Base-by-base conservation (phyloP, 202 grass and related monocot species). In the Cymbopogon flexuosus region DNA sequence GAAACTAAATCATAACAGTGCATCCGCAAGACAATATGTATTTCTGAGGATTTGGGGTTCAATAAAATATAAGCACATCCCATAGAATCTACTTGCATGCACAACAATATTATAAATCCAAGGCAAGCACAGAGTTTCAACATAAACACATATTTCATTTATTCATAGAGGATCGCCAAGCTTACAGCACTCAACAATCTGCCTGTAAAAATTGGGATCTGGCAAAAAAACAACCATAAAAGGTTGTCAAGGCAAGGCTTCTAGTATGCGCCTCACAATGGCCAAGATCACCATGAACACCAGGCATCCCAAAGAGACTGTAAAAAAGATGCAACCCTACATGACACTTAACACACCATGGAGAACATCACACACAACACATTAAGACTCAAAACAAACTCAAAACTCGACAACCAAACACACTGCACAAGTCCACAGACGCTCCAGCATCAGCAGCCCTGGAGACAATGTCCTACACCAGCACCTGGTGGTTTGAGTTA, bases 251-350 rank as follows among this genome's bases (percentile, higher is more conserved):
- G 62, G 84, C 90, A 79, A 78, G 62, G 84, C 83, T 87, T 89
- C 54, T 66, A 90, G 77, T 91, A 89, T 70, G 82, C 65, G 69
- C 76, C 86, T 87, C 21, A 63, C 86, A 58, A 83, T 72, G 61
- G 82, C 87, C 91, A 63, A 83, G 72, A 93, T 81, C 79, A 83
- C 80, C 62, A 79, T 66, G 46, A 83, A 96, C 75, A 79, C 68
- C 80, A 96, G 90, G 90, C 90, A 93, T 93, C 75, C 84, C 72
- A 80, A 96, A 90, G 84, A 93, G 88, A 81, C 90, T 86, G 84
- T 57, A 88, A 91, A 89, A 93, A 91, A 90, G 87, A 93, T 43
- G 79, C 88, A 74, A 83, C 88, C 83, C 68, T 82, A 82, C 68
- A 79, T 62, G 84, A 86, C 79, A 16, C 67, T 31, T 35, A 85